Evolutionary conservation across 129 eudicot genomes (phyloP), one percentile per base, ranked within the genome.

Genomic region (Flaveria robusta): DNA sequence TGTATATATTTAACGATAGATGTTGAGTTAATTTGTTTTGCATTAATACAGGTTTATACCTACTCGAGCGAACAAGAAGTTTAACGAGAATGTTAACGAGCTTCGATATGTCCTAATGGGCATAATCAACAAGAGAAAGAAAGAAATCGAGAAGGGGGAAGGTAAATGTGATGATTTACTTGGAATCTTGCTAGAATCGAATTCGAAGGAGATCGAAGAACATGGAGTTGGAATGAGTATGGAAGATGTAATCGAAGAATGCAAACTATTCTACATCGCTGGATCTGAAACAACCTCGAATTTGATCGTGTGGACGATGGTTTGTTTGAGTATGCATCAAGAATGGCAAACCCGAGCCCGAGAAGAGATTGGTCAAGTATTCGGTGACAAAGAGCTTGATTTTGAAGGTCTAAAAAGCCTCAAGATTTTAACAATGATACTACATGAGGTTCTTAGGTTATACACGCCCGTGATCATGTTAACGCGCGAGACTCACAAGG

Each of bases 401-500:
- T 84, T 68, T 9, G 83, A 82, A 26, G 80, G 85, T 8, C 71
- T 87, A 16, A 82, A 77, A 15, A 41, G 62, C 76, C 85, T 85
- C 24, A 87, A 87, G 71, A 80, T 31, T 13, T 76, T 85, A 82
- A 88, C 84, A 12, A 77, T 80, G 84, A 85, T 88, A 39, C 71
- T 88, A 19, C 8, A 83, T 22, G 91, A 87, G 77, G 90, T 87
- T 60, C 79, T 90, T 0, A 81, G 90, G 67, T 72, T 90, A 66
- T 89, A 85, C 63, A 79, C 96, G 11, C 96, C 91, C 0, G 84
- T 68, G 9, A 23, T 55, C 24, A 63, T 81, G 79, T 29, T 76
- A 5, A 39, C 37, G 12, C 81, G 91, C 5, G 58, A 55, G 3
- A 80, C 83, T 22, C 18, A 55, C 63, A 41, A 87, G 51, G 88